These are phyloP conservation scores for Cylindrodendrum hubeiense DNA, from an alignment of 2,329 filamentous ascomycete genomes.

Conservation along the genomic window DNA sequence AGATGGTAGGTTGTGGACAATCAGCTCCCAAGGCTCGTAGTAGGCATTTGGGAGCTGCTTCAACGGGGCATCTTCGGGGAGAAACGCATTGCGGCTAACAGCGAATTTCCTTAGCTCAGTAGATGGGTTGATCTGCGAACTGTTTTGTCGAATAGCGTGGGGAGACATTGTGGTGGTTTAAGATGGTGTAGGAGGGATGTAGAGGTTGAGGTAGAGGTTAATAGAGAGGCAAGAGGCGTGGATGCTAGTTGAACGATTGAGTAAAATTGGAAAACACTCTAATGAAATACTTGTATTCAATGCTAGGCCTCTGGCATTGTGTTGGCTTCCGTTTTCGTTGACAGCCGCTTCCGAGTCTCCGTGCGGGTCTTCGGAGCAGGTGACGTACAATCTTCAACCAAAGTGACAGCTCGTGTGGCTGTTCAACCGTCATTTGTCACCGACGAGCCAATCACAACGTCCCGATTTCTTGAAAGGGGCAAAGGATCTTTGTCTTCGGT, in stretches of 20 bases:
- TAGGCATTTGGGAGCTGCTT: conserved; percentile 75
- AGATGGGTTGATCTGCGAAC: conserved; percentile 34
- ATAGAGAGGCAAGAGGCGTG: too few relatives aligned
- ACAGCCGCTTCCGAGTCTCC: conserved; percentile 16
- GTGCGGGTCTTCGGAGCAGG: conserved; percentile 4
- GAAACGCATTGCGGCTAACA: conserved; percentile 75
- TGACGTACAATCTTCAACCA: background rate
- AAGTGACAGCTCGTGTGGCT: too few relatives aligned
- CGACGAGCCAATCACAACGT: conserved; percentile 1
- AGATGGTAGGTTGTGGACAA: conserved; percentile 75
- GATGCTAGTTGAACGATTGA: too few relatives aligned
- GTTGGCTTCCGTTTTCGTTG: background rate
- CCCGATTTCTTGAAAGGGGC: conserved; percentile 10
- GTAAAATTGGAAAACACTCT: conserved; percentile 15
- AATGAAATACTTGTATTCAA: conserved; percentile 15
- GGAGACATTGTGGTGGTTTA: conserved; percentile 54
- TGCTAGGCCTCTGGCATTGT: background rate
- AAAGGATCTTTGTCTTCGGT: background rate
- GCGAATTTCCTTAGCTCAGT: conserved; percentile 51
- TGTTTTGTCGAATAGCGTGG: conserved; percentile 52
- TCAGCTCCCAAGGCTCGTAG: conserved; percentile 83
- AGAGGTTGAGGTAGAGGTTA: background rate
- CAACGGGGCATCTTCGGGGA: conserved; percentile 78
- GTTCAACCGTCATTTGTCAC: background rate
- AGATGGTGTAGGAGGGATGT: background rate